phyloP scores from a whole-genome alignment of 768 basidiomycete genomes.

The Mycena metata region DNA sequence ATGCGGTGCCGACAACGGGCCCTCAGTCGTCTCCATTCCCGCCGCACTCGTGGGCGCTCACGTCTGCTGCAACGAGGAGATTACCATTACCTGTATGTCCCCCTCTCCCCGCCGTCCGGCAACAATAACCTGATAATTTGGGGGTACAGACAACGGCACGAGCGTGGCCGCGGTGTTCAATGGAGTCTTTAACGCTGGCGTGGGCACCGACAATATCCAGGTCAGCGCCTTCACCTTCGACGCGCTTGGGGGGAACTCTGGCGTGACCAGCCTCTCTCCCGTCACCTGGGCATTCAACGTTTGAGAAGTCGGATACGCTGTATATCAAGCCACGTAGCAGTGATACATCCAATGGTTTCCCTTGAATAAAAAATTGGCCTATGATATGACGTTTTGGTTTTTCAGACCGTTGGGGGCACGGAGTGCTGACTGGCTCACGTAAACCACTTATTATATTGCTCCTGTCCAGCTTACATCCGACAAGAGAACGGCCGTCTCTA shows the following conservation, averaged over 20 bases:
- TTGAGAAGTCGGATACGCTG: no score
- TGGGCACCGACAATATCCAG: conserved; percentile 15
- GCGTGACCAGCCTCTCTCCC: neutral
- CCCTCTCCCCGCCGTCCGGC: no score
- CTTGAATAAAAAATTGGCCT: no score
- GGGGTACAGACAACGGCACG: neutral
- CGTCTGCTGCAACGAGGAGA: conserved; percentile 15
- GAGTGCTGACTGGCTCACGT: no score
- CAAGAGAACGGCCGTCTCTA: no score
- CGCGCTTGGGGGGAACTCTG: neutral
- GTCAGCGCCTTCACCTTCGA: conserved; percentile 13
- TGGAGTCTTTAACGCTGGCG: conserved; percentile 16
- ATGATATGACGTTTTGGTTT: no score
- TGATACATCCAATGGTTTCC: no score
- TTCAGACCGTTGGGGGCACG: no score
- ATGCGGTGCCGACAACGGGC: conserved; percentile 17
- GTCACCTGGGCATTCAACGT: conserved; percentile 24
- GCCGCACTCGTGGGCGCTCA: neutral
- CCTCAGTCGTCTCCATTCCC: conserved; percentile 19
- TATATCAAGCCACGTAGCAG: no score
- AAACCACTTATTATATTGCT: no score
- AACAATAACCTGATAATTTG: no score
- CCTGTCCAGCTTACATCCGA: no score
- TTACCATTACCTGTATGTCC: conserved; percentile 8
- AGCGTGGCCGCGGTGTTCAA: conserved; percentile 21